Conservation (phyloP, 495 filamentous ascomycete genomes). For the Glarea lozoyensis region DNA sequence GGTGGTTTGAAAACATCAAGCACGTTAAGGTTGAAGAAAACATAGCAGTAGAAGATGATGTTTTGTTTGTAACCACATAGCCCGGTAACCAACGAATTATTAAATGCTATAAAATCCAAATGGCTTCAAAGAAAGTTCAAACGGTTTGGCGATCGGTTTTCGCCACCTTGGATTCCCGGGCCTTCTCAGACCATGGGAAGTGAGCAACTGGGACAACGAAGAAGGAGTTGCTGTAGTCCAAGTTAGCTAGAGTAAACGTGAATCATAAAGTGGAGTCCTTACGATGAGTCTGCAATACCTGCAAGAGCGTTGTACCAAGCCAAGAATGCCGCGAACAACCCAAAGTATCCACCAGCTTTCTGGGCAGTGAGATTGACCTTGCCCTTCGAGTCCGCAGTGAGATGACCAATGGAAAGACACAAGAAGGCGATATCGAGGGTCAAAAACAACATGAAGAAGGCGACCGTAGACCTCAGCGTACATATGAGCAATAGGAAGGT, state of each 20-base stretch:
- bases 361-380: conserved; percentile 41
- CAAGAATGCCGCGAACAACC: conserved; percentile 75
- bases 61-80: no score
- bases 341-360: conserved; percentile 80
- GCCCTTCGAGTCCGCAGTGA: conserved; percentile 33
- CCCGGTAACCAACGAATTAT: no score
- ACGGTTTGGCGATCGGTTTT: conserved; percentile 20
- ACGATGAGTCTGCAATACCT: conserved; percentile 69
- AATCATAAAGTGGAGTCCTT: not conserved
- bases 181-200: conserved; percentile 94
- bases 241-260: not conserved
- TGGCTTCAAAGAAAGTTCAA: no score
- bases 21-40: no score
- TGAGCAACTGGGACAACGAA: conserved; percentile 88
- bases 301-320: conserved; percentile 97
- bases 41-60: no score
- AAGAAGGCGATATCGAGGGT: conserved; percentile 86
- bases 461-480: conserved; percentile 86
- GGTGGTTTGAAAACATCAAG: no score
- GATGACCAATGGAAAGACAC: conserved; percentile 70
- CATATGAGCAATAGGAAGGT: conserved; percentile 78
- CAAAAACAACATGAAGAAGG: conserved; percentile 95
- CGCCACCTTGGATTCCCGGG: conserved; percentile 36
- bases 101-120: no score
- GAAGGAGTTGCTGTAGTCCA: conserved; percentile 61